These are phyloP conservation scores for Elsinoe arachidis DNA, from an alignment of 2,329 filamentous ascomycete species.

Conservation along the genomic window DNA sequence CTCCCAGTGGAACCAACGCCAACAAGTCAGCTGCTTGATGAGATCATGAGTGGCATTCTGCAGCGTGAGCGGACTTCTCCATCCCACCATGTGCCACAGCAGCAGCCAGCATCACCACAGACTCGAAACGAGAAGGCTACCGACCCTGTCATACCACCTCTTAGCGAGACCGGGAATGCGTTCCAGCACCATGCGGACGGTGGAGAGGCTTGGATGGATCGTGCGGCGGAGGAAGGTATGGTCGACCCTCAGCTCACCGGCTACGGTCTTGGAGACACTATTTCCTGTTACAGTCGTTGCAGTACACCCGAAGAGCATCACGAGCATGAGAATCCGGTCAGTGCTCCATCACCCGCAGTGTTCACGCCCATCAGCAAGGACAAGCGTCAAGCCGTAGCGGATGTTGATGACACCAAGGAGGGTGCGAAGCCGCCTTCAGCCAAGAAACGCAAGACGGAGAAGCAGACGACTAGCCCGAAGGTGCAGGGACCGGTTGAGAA, in stretches of 20 bases:
- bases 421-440: background rate
- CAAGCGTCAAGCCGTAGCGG: background rate
- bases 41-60: background rate
- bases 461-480: background rate
- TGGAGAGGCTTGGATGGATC: background rate
- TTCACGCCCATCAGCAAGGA: background rate
- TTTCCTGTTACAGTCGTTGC: background rate
- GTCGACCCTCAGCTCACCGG: background rate
- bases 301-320: conserved; percentile 9
- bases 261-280: background rate
- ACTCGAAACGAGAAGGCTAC: background rate
- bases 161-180: background rate
- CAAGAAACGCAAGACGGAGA: conserved; percentile 1
- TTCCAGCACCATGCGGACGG: background rate
- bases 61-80: too few relatives aligned
- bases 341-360: background rate
- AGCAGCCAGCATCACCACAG: background rate
- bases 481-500: background rate
- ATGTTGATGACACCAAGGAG: conserved; percentile 3
- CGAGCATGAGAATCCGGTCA: background rate
- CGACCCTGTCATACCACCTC: background rate
- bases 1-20: background rate
- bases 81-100: too few relatives aligned
- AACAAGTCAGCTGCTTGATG: background rate
- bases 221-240: background rate